These are phyloP conservation scores for Nemania sp. DNA, from an alignment of 2,329 filamentous ascomycete species.

Conservation along the genomic window DNA sequence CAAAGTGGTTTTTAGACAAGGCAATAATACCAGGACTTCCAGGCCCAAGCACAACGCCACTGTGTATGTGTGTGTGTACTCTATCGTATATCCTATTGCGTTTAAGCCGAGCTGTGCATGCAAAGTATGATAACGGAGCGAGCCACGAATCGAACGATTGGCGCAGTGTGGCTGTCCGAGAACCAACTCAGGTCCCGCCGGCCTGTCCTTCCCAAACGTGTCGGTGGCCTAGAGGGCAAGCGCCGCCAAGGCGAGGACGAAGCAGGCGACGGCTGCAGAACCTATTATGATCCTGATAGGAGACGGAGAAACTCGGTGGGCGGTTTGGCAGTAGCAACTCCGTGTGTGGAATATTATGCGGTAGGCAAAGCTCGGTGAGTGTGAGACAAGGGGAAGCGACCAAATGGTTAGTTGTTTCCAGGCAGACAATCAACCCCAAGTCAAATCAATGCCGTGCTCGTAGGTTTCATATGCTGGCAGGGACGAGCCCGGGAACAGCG, in stretches of 20 bases:
- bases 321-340: neutral
- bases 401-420: constrained; percentile 16
- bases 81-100: neutral
- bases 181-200: constrained; percentile 1
- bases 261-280: constrained; percentile 15
- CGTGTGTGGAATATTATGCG: constrained; percentile 9
- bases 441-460: constrained; percentile 3
- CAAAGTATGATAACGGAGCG: neutral
- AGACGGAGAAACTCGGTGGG: neutral
- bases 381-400: constrained; percentile 13
- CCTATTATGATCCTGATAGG: constrained; percentile 1
- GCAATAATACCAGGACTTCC: constrained; percentile 20
- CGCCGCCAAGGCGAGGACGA: constrained; percentile 21
- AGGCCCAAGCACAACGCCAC: constrained; percentile 3
- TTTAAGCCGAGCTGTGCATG: neutral
- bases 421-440: constrained; percentile 5
- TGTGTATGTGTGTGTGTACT: constrained; percentile 2
- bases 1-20: neutral
- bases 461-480: constrained; percentile 12
- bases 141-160: constrained; percentile 4
- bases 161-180: constrained; percentile 20
- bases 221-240: neutral
- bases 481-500: too few species aligned
- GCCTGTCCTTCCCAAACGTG: neutral
- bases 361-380: constrained; percentile 23